Conservation (phyloP, 345 rosid species). For the Syzygium aromaticum region DNA sequence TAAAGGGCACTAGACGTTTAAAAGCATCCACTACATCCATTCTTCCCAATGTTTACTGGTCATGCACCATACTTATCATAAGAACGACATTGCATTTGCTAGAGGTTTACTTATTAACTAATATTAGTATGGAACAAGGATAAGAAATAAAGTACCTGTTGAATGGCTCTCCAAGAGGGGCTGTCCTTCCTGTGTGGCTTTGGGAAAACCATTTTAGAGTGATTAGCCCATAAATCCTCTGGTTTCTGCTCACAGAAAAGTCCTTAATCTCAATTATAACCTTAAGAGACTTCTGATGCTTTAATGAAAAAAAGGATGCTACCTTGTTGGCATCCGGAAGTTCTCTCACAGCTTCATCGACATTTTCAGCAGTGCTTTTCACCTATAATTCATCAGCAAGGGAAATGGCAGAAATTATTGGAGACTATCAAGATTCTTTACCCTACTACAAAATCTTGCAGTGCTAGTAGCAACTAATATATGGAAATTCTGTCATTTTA, state of each 20-base stretch:
- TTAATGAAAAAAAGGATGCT: constrained; percentile 2
- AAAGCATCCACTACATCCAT: background rate
- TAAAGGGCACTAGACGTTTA: background rate
- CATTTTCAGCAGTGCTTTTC: constrained; percentile 78
- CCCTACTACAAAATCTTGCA: background rate
- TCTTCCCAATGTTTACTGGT: background rate
- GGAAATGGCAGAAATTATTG: background rate
- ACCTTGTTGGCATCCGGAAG: constrained; percentile 97
- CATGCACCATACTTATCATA: background rate
- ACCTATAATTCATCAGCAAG: constrained; percentile 34
- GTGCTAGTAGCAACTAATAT: background rate
- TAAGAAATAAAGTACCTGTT: constrained; percentile 32
- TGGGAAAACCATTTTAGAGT: constrained; percentile 62
- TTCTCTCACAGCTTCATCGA: constrained; percentile 86
- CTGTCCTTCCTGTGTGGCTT: constrained; percentile 88
- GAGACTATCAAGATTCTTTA: background rate
- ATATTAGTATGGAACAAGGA: background rate
- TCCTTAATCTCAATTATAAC: background rate
- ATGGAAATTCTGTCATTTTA: background rate
- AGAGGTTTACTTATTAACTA: background rate
- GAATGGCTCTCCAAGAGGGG: constrained; percentile 67
- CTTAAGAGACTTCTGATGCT: background rate
- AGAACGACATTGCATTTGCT: background rate
- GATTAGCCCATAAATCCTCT: constrained; percentile 91
- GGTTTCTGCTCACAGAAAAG: constrained; percentile 50